Evolutionary conservation across 169 alveolate genomes (phyloP).

Genomic region (Plasmodium cynomolgi): DNA sequence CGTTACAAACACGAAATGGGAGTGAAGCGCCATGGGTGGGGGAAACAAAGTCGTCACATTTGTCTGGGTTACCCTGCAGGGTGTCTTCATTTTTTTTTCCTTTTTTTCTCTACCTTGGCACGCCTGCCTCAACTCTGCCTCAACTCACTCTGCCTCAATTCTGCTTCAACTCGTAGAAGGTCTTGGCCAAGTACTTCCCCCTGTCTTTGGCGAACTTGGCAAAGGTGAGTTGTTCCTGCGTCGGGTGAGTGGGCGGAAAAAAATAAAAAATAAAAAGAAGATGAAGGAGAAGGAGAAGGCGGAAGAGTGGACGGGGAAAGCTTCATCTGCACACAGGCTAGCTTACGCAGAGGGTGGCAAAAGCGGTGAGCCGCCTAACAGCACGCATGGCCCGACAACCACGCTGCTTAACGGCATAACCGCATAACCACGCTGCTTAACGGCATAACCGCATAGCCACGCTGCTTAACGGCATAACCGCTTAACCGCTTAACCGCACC

Average conservation of each 20-base stretch:
- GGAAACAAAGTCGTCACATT: background rate
- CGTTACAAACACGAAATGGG: background rate
- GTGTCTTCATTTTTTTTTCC: background rate
- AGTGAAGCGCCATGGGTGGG: background rate
- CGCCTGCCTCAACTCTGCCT: background rate
- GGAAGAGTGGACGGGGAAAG: background rate
- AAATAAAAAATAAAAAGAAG: background rate
- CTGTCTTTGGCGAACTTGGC: slow-evolving; percentile 72
- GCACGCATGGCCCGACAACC: too few relatives aligned
- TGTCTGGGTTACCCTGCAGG: background rate
- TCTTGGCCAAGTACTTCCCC: slow-evolving; percentile 64
- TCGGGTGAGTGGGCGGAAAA: background rate
- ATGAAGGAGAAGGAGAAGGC: background rate
- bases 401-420: too few relatives aligned
- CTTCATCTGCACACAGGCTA: background rate
- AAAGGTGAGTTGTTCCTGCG: slow-evolving; percentile 55
- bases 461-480: too few relatives aligned
- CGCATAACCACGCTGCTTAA: too few relatives aligned
- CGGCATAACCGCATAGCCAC: too few relatives aligned
- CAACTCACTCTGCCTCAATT: background rate
- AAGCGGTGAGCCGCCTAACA: background rate
- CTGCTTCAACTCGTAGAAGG: slow-evolving; percentile 56
- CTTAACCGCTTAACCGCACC: background rate
- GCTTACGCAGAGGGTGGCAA: background rate
- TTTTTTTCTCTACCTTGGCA: too few relatives aligned